Evolutionary conservation across 2,329 filamentous ascomycete genomes (phyloP), one percentile per base, ranked within the genome.

Genomic region (Zymoseptoria pseudotritici): DNA sequence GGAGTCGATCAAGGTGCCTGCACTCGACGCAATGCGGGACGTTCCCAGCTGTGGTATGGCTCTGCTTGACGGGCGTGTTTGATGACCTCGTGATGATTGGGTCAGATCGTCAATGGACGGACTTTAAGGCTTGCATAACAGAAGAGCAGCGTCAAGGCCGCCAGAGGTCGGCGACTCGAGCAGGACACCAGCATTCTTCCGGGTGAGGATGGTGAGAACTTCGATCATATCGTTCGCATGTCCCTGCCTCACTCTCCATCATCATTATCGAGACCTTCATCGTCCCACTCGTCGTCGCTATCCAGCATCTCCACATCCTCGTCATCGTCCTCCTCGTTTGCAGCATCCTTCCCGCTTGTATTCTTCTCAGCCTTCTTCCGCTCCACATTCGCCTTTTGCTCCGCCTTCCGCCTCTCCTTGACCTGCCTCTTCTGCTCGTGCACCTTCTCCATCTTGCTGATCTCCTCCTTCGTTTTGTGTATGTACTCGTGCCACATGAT

Each of bases 401-500:
- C 82, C 72, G 87, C 87, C 77, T 85, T 88, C 65, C 94, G 82
- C 58, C 84, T 84, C 59, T 92, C 92, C 79, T 95, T 97, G 73
- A 94, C 89, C 69, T 86, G 84, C 59, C 84, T 82, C 69, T 85
- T 83, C 76, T 88, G 78, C 66, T 91, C 87, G 90, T 94, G 97
- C 66, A 85, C 83, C 78, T 87, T 84, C 67, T 97, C 92, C 67
- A 97, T 76, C 64, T 88, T 84, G 71, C 86, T 83, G 59, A 91
- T 78, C 74, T 99, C 92, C 19, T 84, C 82, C 67, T 85, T 85
- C 6, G 85, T 86, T 81, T 99, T 99, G 72, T 87, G 84, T 57
- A 97, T 86, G 72, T 91, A 95, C 72, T 97, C 91, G 74, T 99
- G 94, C 94, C 94, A 99, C 89, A 99, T 90, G 59, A 96, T 83